Percentiles rank a stretch among this genome's conserved stretches.
Conservation (phyloP, 2,329 filamentous ascomycete genomes). For the Elsinoe perseae region DNA sequence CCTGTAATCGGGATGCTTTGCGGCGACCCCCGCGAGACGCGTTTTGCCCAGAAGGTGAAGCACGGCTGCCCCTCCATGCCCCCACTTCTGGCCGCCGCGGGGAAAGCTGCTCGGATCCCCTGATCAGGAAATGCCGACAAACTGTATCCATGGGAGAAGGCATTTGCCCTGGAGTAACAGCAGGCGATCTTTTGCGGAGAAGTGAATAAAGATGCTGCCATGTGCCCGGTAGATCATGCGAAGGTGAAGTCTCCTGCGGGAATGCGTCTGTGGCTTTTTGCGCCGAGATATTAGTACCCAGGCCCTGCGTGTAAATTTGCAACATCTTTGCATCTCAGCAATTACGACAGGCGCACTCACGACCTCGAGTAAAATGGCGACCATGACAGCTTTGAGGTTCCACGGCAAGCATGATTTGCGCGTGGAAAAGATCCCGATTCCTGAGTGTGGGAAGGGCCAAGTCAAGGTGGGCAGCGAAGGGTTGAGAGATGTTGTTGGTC, state of each 20-base stretch:
- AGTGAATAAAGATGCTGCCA: neutral
- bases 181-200: constrained; percentile 10
- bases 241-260: neutral
- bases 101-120: neutral
- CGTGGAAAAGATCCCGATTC: constrained; percentile 29
- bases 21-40: neutral
- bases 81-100: constrained; percentile 1
- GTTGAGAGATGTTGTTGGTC: neutral
- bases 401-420: constrained; percentile 32
- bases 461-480: constrained; percentile 22
- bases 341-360: neutral
- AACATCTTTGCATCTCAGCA: neutral
- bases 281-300: constrained; percentile 7
- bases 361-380: constrained; percentile 12
- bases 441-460: constrained; percentile 29
- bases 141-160: neutral
- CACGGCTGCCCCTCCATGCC: constrained; percentile 2
- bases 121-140: neutral
- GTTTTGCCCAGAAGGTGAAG: neutral
- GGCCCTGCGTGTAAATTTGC: neutral
- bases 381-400: constrained; percentile 34
- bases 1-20: neutral
- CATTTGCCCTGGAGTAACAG: neutral
- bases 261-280: constrained; percentile 7
- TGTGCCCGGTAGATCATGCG: neutral